These are phyloP conservation scores for Petunia secreta DNA, from an alignment of 257 asterid species.

Conservation along the genomic window DNA sequence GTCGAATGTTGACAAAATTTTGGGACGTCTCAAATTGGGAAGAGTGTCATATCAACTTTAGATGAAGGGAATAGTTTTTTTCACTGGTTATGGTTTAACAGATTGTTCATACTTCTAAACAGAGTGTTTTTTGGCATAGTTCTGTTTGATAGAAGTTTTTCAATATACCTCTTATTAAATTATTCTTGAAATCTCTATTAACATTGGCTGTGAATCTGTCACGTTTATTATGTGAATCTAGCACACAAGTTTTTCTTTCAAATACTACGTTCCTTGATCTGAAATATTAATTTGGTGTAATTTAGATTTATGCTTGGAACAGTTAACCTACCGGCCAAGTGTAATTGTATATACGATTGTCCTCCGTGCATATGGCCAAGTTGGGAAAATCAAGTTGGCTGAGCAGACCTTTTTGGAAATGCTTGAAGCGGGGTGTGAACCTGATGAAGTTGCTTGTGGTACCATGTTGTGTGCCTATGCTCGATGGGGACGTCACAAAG, in stretches of 20 bases:
- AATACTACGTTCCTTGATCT: slow-evolving; percentile 25
- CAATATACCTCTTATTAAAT: slow-evolving; percentile 1
- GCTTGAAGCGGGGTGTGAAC: slow-evolving; percentile 95
- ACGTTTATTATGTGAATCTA: neutral
- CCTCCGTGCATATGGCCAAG: slow-evolving; percentile 90
- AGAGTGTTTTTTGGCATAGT: neutral
- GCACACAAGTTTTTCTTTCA: neutral
- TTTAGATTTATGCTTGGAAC: slow-evolving; percentile 73
- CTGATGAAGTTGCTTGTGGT: slow-evolving; percentile 97
- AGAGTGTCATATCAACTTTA: neutral
- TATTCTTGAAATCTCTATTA: neutral
- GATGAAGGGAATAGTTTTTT: neutral
- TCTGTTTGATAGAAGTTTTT: neutral
- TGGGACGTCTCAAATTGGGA: neutral
- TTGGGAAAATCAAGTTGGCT: slow-evolving; percentile 85
- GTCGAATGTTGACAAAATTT: neutral
- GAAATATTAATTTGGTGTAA: slow-evolving; percentile 67
- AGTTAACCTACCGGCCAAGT: slow-evolving; percentile 93
- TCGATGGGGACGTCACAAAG: slow-evolving; percentile 86
- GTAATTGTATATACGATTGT: slow-evolving; percentile 82
- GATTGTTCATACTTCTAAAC: neutral
- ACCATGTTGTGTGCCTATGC: slow-evolving; percentile 95
- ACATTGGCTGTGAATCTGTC: slow-evolving; percentile 11
- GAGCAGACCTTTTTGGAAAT: slow-evolving; percentile 91
- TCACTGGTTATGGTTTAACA: neutral